These are phyloP conservation scores for Leucosporidium creatinivorum DNA, from an alignment of 768 basidiomycete genomes.

Conservation along the genomic window DNA sequence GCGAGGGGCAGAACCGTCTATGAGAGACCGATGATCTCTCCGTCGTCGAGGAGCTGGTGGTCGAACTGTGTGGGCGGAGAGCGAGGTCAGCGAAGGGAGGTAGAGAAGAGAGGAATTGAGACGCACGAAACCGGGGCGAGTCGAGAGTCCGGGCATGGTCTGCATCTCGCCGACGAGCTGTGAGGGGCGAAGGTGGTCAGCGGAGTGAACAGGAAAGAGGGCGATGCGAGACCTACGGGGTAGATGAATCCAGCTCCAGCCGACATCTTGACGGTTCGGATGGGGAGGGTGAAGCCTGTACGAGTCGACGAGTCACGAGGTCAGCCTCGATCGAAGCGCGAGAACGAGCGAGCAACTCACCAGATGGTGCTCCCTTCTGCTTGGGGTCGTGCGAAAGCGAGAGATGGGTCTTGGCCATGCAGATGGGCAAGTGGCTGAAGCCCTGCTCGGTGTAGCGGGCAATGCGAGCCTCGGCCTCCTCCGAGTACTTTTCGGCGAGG, in stretches of 20 bases:
- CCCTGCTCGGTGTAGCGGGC: slow-evolving; percentile 90
- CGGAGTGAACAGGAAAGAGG: slow-evolving; percentile 43
- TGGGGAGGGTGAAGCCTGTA: slow-evolving; percentile 81
- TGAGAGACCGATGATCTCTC: slow-evolving; percentile 35
- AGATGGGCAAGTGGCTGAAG: slow-evolving; percentile 58
- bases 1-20: background rate
- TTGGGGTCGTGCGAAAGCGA: slow-evolving; percentile 93
- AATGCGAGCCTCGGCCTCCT: slow-evolving; percentile 73
- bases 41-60: slow-evolving; percentile 32
- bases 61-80: slow-evolving; percentile 3
- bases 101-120: background rate
- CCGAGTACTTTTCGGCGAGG: slow-evolving; percentile 53
- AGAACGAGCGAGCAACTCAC: slow-evolving; percentile 42
- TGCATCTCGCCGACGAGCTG: slow-evolving; percentile 64
- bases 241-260: slow-evolving; percentile 95
- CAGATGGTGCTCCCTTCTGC: slow-evolving; percentile 79
- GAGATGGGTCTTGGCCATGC: slow-evolving; percentile 63
- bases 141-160: slow-evolving; percentile 65
- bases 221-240: slow-evolving; percentile 46
- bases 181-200: background rate
- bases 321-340: background rate
- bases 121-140: slow-evolving; percentile 34
- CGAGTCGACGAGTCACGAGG: background rate
- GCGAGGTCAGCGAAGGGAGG: background rate
- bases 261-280: slow-evolving; percentile 75